A percentile compares a stretch with the other conserved stretches of the same genome.
These are phyloP conservation scores for Monosporascus ibericus DNA, from an alignment of 2,329 filamentous ascomycete genomes.

Conservation along the genomic window DNA sequence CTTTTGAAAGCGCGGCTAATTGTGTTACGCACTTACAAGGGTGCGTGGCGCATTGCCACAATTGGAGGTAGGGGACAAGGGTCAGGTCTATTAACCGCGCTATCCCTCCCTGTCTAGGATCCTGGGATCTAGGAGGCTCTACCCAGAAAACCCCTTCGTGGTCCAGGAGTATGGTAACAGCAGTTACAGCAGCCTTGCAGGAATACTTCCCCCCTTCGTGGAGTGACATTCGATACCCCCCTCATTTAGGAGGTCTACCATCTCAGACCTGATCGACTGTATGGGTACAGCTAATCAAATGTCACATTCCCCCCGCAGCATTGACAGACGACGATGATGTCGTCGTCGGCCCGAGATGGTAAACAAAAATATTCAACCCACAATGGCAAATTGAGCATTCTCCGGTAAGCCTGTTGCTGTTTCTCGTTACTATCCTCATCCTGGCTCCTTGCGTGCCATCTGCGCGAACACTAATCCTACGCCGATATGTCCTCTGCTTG, in stretches of 20 bases:
- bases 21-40: conserved; percentile 14
- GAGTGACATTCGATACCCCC: conserved; percentile 19
- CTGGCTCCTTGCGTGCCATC: conserved; percentile 25
- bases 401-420: conserved; percentile 21
- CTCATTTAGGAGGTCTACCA: conserved; percentile 16
- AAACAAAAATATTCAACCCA: conserved; percentile 1
- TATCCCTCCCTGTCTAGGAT: conserved; percentile 13
- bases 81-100: conserved; percentile 17
- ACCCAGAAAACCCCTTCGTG: conserved; percentile 4
- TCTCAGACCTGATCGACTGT: conserved; percentile 21
- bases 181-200: conserved; percentile 13
- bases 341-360: conserved; percentile 12
- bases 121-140: conserved; percentile 10
- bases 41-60: conserved; percentile 19
- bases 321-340: conserved; percentile 3
- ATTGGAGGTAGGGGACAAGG: conserved; percentile 16
- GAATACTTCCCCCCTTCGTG: conserved; percentile 11
- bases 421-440: conserved; percentile 17
- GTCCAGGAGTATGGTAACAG: conserved; percentile 15
- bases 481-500: conserved; percentile 6
- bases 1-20: conserved; percentile 17
- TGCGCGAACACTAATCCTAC: conserved; percentile 5
- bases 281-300: conserved; percentile 24
- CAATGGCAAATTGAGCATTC: conserved; percentile 26
- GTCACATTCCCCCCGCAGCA: conserved; percentile 23